Percentiles rank a stretch among this genome's conserved stretches.
These are phyloP conservation scores for Neurospora sp. DNA, from an alignment of 495 filamentous ascomycete genomes.

Conservation along the genomic window DNA sequence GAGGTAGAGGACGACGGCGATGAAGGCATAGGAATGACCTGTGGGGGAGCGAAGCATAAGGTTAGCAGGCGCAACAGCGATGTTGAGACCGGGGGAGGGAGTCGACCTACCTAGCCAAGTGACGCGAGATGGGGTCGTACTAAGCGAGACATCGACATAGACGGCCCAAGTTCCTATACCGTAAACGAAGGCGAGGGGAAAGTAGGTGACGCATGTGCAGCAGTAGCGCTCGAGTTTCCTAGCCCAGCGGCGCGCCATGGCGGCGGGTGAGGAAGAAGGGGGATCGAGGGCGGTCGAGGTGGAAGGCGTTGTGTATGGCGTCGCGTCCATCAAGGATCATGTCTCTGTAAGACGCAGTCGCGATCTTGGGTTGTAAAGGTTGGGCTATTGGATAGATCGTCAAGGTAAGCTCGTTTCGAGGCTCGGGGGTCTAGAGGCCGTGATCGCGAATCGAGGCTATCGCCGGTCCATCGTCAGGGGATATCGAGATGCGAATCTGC, in stretches of 20 bases:
- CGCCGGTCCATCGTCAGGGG: not conserved
- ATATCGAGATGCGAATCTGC: not conserved
- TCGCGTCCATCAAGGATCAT: slow-evolving; percentile 14
- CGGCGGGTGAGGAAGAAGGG: slow-evolving; percentile 3
- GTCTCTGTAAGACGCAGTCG: not conserved
- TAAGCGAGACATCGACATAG: slow-evolving; percentile 74
- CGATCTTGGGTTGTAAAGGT: not conserved
- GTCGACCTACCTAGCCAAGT: slow-evolving; percentile 54
- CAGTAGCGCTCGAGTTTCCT: slow-evolving; percentile 74
- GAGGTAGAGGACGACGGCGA: slow-evolving; percentile 63
- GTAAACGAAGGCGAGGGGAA: slow-evolving; percentile 85
- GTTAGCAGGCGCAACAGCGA: not conserved
- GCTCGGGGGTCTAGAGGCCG: not conserved
- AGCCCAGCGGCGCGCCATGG: slow-evolving; percentile 49
- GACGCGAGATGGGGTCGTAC: slow-evolving; percentile 45
- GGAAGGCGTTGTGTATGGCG: slow-evolving; percentile 13
- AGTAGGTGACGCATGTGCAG: slow-evolving; percentile 69
- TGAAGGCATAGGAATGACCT: slow-evolving; percentile 37
- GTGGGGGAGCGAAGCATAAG: not conserved
- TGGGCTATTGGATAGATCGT: not conserved
- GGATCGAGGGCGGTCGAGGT: slow-evolving; percentile 1
- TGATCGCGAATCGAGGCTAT: not conserved
- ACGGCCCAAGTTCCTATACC: slow-evolving; percentile 80
- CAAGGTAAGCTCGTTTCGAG: not conserved
- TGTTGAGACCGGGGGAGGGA: not conserved